Conservation (phyloP, 345 rosid genomes). For the Citrus medica region DNA sequence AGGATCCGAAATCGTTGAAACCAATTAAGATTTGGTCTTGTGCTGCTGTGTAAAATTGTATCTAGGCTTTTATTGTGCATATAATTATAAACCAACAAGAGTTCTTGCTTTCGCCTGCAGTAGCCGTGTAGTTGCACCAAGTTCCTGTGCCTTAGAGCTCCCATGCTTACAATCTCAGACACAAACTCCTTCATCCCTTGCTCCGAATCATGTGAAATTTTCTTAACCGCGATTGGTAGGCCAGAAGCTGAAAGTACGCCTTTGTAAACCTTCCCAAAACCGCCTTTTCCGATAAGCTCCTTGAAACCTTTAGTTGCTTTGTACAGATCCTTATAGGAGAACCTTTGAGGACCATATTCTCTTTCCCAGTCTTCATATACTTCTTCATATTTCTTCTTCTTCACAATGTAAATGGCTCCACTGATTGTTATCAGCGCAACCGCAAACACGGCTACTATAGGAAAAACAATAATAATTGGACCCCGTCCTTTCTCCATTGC, state of each 20-base stretch:
- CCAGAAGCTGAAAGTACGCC: constrained; percentile 28
- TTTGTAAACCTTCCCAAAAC: constrained; percentile 46
- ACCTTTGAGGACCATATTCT: constrained; percentile 42
- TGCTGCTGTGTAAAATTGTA: constrained; percentile 24
- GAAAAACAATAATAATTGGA: constrained; percentile 17
- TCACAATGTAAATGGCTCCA: constrained; percentile 22
- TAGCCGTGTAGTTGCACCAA: constrained; percentile 52
- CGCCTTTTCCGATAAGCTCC: constrained; percentile 40
- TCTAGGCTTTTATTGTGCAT: constrained; percentile 53
- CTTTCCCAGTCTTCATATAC: constrained; percentile 47
- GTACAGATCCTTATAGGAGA: constrained; percentile 35
- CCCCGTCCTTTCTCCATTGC: constrained; percentile 1
- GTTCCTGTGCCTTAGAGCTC: constrained; percentile 41
- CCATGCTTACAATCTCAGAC: constrained; percentile 48
- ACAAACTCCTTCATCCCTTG: constrained; percentile 50
- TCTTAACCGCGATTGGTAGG: constrained; percentile 43
- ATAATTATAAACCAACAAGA: constrained; percentile 42
- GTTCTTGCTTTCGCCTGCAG: constrained; percentile 39
- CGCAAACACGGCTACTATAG: constrained; percentile 11
- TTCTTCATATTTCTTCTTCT: constrained; percentile 34
- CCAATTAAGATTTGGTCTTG: constrained; percentile 33
- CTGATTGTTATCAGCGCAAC: constrained; percentile 2
- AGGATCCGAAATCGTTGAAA: constrained; percentile 32
- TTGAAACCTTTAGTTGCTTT: constrained; percentile 43
- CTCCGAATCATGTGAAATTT: constrained; percentile 32